These are phyloP conservation scores for Saccharomyces hybrid DNA, from an alignment of 1,139 yeast species.

Conservation along the genomic window DNA sequence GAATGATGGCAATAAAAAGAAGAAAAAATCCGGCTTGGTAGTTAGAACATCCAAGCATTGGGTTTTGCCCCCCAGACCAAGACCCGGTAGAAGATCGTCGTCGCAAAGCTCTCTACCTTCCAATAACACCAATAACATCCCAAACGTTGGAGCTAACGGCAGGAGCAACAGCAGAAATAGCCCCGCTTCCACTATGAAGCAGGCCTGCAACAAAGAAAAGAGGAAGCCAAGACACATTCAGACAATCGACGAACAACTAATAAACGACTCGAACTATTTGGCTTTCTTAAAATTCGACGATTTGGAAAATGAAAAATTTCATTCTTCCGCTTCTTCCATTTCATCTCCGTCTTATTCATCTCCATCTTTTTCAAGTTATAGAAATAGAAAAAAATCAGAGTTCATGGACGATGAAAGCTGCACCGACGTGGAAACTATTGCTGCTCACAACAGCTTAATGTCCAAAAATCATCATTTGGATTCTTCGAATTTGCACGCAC, in stretches of 20 bases:
- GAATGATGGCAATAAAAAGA: not conserved
- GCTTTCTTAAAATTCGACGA: constrained; percentile 30
- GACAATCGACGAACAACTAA: not conserved
- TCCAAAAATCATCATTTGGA: not conserved
- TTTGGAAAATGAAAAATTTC: constrained; percentile 14
- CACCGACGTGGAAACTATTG: not conserved
- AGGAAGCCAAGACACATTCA: not conserved
- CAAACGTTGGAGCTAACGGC: not conserved
- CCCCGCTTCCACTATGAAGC: not conserved
- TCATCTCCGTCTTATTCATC: not conserved
- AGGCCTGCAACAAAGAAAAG: not conserved
- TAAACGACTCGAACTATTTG: constrained; percentile 6
- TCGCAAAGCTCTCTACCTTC: not conserved
- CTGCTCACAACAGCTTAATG: not conserved
- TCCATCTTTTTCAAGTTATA: not conserved
- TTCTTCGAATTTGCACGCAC: not conserved
- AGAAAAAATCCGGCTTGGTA: constrained; percentile 9
- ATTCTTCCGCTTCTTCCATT: not conserved
- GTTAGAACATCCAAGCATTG: constrained; percentile 30
- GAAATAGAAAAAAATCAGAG: not conserved
- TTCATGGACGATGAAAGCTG: not conserved
- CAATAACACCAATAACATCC: not conserved
- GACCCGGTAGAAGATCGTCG: constrained; percentile 38
- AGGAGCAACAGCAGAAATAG: not conserved
- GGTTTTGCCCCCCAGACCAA: constrained; percentile 43